Conservation (phyloP, 139 green algal species). For the Spirogloea muscicola region DNA sequence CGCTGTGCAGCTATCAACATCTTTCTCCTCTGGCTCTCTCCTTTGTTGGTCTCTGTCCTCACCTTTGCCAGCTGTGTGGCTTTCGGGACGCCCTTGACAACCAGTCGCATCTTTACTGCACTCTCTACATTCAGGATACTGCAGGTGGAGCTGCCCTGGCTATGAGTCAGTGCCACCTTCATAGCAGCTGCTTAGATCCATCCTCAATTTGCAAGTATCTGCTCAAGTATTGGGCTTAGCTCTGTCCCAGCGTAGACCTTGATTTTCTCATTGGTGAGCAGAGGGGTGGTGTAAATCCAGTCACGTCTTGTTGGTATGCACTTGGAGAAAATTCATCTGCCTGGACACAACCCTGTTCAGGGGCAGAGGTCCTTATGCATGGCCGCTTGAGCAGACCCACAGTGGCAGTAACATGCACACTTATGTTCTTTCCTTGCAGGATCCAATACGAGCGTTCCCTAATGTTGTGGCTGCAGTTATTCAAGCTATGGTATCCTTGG, state of each 20-base stretch:
- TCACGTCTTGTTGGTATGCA: background rate
- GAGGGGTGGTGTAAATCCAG: background rate
- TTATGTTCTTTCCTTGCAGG: background rate
- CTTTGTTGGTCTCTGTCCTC: slow-evolving; percentile 23
- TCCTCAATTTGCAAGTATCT: too few species aligned
- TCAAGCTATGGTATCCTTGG: slow-evolving; percentile 30
- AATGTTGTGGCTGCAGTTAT: background rate
- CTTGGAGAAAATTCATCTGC: background rate
- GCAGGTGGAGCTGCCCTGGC: background rate
- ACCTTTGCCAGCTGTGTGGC: slow-evolving; percentile 15
- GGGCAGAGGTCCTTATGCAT: background rate
- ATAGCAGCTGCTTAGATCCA: too few species aligned
- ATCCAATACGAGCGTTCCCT: slow-evolving; percentile 22
- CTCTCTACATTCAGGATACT: slow-evolving; percentile 40
- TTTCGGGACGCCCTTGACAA: slow-evolving; percentile 3
- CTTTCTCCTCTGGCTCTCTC: slow-evolving; percentile 40
- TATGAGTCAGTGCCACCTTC: too few species aligned
- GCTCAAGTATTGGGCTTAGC: too few species aligned
- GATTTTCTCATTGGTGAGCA: background rate
- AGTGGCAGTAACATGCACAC: background rate
- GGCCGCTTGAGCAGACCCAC: background rate
- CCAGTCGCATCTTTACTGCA: slow-evolving; percentile 21
- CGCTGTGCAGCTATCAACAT: slow-evolving; percentile 35
- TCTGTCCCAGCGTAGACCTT: background rate
- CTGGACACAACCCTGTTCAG: slow-evolving; percentile 1